Base-by-base conservation (phyloP, 176 grass and related monocot genomes). In the Tillandsia fasciculata region DNA sequence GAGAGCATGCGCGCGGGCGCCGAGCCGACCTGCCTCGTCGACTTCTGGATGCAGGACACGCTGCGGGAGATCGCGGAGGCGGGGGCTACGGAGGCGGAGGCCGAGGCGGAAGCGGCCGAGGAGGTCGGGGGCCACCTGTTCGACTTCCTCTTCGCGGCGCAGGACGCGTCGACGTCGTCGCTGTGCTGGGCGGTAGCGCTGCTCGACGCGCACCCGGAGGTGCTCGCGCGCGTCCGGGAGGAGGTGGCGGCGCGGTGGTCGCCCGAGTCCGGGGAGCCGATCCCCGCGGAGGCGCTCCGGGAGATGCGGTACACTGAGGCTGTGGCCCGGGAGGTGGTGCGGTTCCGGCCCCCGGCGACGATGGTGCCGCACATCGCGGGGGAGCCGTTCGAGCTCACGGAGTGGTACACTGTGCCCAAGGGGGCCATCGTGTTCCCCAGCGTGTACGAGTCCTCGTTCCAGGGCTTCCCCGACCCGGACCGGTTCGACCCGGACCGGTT, bases 71-170 rank as follows among this genome's bases (percentile, higher is more conserved):
- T 72, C 0, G 78, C 83, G 23, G 92, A 83, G 74, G 86, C 86
- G 0, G 65, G 24, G 9, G 67, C 56, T 14, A 56, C 67, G 1
- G 85, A 83, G 1, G 67, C 27, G 4, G 27, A 65, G 0, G 20
- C 67, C 1, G 85, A 83, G 1, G 67, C 27, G 4, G 27, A 65
- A 0, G 71, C 61, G 6, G 92, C 91, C 75, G 70, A 76, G 50
- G 74, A 96, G 65, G 53, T 96, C 3, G 88, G 88, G 2, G 79
- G 77, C 18, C 77, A 81, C 64, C 53, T 92, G 14, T 96, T 96
- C 70, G 92, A 87, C 78, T 91, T 96, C 80, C 82, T 96, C 15
- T 96, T 96, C 77, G 92, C 92, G 2, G 83, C 92, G 59, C 91
- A 96, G 83, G 91, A 96, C 81, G 91, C 91, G 61, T 91, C 85